Conservation (phyloP, 225 moss, liverwort and hornwort genomes). For the Thuidium tamariscinum region DNA sequence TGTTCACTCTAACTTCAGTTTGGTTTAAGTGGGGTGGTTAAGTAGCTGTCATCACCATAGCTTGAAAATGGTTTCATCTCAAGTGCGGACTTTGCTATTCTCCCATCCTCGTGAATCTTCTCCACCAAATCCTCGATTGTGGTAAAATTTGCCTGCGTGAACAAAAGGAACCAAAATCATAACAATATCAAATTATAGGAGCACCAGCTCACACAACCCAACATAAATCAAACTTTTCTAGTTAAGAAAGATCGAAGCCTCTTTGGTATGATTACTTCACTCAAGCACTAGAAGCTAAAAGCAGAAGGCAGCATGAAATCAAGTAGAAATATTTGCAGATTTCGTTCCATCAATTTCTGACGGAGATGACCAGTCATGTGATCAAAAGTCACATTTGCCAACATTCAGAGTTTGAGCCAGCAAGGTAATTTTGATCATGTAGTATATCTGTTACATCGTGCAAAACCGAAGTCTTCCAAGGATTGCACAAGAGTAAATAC, state of each 20-base stretch:
- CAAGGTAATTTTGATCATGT: background rate
- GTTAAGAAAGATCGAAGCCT: background rate
- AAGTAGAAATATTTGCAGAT: background rate
- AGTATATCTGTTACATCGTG: background rate
- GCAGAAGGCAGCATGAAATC: background rate
- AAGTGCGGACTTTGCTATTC: slow-evolving; percentile 56
- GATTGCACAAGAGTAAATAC: background rate
- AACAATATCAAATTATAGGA: background rate
- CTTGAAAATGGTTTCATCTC: slow-evolving; percentile 40
- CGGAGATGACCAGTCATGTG: background rate
- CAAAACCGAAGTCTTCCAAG: background rate
- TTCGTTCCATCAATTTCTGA: background rate
- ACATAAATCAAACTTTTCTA: background rate
- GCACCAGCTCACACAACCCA: background rate
- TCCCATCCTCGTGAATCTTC: slow-evolving; percentile 79
- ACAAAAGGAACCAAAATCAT: background rate
- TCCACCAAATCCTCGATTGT: slow-evolving; percentile 68
- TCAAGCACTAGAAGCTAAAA: background rate
- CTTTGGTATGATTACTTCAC: background rate
- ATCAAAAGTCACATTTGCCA: background rate
- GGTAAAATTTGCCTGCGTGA: slow-evolving; percentile 73
- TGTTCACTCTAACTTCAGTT: too few relatives aligned
- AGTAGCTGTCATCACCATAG: slow-evolving; percentile 19
- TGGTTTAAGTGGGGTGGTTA: slow-evolving; percentile 20
- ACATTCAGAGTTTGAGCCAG: background rate